Percentiles rank a stretch among this genome's conserved stretches.
These are phyloP conservation scores for Cymbidium sinense DNA, from an alignment of 106 monocot genomes.

Conservation along the genomic window DNA sequence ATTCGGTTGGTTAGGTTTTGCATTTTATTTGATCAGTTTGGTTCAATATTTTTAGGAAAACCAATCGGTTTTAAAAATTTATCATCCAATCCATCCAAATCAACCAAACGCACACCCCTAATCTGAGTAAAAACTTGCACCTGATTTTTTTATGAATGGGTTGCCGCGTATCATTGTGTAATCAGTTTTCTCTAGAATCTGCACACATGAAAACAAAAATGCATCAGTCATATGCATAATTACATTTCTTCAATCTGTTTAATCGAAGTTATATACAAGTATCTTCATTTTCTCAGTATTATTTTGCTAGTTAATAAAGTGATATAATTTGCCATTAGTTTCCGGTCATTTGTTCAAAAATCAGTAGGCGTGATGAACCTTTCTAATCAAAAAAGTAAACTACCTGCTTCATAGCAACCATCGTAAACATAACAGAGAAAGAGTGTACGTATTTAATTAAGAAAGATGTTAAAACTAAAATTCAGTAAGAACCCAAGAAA, in stretches of 20 bases:
- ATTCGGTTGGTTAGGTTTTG: no score
- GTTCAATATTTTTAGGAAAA: no score
- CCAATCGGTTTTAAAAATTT: no score
- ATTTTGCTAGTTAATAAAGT: not conserved
- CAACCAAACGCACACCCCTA: no score
- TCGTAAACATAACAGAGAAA: no score
- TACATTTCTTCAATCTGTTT: not conserved
- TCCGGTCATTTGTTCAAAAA: not conserved
- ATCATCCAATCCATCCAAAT: no score
- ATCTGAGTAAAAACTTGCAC: constrained; percentile 25
- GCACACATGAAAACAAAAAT: constrained; percentile 5
- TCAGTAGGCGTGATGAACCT: not conserved
- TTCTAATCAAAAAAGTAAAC: not conserved
- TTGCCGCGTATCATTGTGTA: constrained; percentile 72
- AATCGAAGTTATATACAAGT: not conserved
- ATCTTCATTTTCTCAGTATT: not conserved
- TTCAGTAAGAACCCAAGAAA: no score
- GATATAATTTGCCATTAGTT: not conserved
- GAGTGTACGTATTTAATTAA: no score
- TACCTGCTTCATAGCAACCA: not conserved
- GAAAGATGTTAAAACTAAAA: no score
- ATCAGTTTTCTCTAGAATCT: constrained; percentile 96
- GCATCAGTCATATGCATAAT: not conserved
- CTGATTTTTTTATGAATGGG: constrained; percentile 89
- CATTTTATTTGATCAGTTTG: no score